Evolutionary conservation across 768 basidiomycete species (phyloP).

Genomic region (Boletus insuetus): DNA sequence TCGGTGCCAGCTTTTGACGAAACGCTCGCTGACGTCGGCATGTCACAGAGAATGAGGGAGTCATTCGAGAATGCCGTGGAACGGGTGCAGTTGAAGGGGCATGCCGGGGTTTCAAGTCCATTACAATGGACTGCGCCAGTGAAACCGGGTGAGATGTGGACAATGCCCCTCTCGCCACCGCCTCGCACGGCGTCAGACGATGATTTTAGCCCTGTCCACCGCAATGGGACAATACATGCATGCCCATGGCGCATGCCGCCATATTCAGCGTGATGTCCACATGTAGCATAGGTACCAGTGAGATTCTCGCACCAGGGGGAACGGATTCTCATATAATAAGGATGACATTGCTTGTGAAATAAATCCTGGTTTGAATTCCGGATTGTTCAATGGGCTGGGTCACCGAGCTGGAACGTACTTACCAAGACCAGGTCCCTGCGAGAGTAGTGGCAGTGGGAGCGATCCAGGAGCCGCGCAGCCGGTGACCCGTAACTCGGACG

Average conservation of each 20-base stretch:
- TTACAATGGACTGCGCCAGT: background rate
- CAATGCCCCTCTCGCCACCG: slow-evolving; percentile 7
- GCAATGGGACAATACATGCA: background rate
- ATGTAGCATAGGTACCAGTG: slow-evolving; percentile 3
- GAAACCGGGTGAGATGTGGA: background rate
- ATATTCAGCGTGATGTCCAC: slow-evolving; percentile 4
- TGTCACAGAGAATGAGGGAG: slow-evolving; percentile 3
- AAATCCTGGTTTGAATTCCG: no score
- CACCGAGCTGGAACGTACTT: background rate
- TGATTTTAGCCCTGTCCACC: slow-evolving; percentile 1
- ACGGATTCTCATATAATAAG: background rate
- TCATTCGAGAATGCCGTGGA: background rate
- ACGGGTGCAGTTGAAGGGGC: background rate
- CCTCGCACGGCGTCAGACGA: background rate
- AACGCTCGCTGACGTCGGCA: slow-evolving; percentile 1
- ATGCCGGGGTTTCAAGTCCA: background rate
- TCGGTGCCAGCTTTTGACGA: background rate
- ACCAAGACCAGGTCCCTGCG: background rate
- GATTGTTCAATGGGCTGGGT: background rate
- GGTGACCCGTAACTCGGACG: background rate
- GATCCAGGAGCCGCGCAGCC: slow-evolving; percentile 11
- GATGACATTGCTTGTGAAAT: no score
- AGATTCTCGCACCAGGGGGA: background rate
- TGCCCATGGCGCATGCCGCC: slow-evolving; percentile 6
- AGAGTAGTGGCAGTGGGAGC: slow-evolving; percentile 9